Base-by-base conservation (phyloP, 2,329 filamentous ascomycete genomes). In the Aureobasidium sp. region DNA sequence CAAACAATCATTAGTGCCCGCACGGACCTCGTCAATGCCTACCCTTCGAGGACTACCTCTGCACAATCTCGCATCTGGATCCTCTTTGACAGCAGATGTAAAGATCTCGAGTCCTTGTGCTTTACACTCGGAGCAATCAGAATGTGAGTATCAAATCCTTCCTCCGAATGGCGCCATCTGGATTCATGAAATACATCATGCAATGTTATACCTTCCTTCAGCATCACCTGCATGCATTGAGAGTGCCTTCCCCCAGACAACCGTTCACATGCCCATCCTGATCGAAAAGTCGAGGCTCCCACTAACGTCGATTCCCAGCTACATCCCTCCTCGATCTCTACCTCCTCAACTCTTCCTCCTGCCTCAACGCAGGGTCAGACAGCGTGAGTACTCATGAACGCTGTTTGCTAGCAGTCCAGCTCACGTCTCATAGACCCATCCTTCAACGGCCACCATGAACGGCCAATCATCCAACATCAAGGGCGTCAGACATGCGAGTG, bases 241-340 rank as follows among this genome's bases (percentile, higher is more conserved):
- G 25, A 44, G 40, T 7, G n/a, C 5, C 8, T 14, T 16, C 11
- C n/a, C 12, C 2, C 12, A 10, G 16, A 3, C 25, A 14, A n/a
- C n/a, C n/a, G n/a, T n/a, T n/a, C n/a, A n/a, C n/a, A n/a, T n/a
- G n/a, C n/a, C n/a, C n/a, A n/a, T n/a, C n/a, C n/a, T n/a, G n/a
- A n/a, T n/a, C n/a, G n/a, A n/a, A n/a, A n/a, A n/a, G n/a, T n/a
- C n/a, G n/a, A n/a, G n/a, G n/a, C n/a, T n/a, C n/a, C n/a, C 27
- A 30, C 27, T 30, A 30, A 30, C 27, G 12, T 12, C 27, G 27
- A 6, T 12, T 30, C 27, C 12, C 27, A 30, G 27, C 27, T 6
- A 49, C 32, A 12, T 49, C 45, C 6, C 32, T 49, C 32, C 32
- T 49, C 32, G 45, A 37, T 32, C 45, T 49, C 32, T 49, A 49